Base-by-base conservation (phyloP, 805 yeast genomes). In the Cephaloascus albidus region DNA sequence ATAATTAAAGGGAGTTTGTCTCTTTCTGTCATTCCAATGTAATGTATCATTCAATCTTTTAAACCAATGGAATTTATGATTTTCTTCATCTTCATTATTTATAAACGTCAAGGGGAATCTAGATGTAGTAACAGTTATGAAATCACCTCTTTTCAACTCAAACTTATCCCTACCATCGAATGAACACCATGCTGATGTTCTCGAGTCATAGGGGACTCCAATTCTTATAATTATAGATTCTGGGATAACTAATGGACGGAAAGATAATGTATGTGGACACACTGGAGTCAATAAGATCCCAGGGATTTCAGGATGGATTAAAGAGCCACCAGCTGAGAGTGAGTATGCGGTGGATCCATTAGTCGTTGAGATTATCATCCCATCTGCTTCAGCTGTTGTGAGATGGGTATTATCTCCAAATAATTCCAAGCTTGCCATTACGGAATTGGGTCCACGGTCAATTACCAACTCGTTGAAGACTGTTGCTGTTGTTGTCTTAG, bases 361-460 rank as follows among this genome's bases (percentile, higher is more conserved):
- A 5, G 86, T 85, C 0, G 85, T 76, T 3, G 82, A 68, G 35
- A 77, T 70, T 10, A 77, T 76, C 10, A 77, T 56, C 2, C 86
- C 86, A 54, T 79, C 86, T 1, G 83, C 84, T 15, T 77, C 78
- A 18, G 81, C 76, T 3, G 81, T 71, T 14, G 85, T 79, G 36
- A 79, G 52, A 20, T 60, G 59, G 36, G 67, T 72, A 45, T 58
- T 60, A 45, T 71, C 75, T 27, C 70, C 69, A 52, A 63, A 72
- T 35, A 73, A 50, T 45, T 73, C 78, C 23, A 73, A 53, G 3
- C 71, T 59, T n/a, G 75, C 68, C 65, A 73, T 70, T 12, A 67
- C 63, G 2, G 76, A 61, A 42, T 68, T 70, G 18, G 75, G 73
- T 3, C 78, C 78, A 35, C 78, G 58, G 43, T 72, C 77, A 31